Conservation (phyloP, 371 early-diverging fungal genomes). For the Zopfochytrium polystomum region DNA sequence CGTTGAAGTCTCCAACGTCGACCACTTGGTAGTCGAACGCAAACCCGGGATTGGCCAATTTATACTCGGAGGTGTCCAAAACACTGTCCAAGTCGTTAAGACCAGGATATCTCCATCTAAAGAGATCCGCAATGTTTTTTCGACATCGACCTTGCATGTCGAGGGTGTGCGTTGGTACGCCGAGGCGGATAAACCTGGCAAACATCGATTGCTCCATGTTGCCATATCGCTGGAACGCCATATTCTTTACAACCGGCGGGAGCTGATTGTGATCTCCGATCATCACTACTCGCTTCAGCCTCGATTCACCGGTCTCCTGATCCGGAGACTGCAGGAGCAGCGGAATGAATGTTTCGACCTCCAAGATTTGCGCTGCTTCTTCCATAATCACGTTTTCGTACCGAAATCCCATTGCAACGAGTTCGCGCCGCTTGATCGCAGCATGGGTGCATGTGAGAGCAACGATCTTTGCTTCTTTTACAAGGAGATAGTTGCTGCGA, state of each 20-base stretch:
- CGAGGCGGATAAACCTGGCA: slow-evolving; percentile 82
- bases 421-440: slow-evolving; percentile 78
- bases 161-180: slow-evolving; percentile 79
- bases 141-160: slow-evolving; percentile 86
- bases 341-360: slow-evolving; percentile 94
- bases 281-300: slow-evolving; percentile 83
- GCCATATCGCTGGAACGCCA: slow-evolving; percentile 75
- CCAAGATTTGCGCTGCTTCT: slow-evolving; percentile 95
- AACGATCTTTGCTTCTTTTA: slow-evolving; percentile 91
- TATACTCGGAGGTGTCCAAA: background rate
- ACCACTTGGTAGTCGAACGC: slow-evolving; percentile 77
- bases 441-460: slow-evolving; percentile 97
- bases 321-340: slow-evolving; percentile 69
- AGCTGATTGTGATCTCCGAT: slow-evolving; percentile 97
- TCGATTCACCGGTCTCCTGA: slow-evolving; percentile 48
- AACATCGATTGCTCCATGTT: slow-evolving; percentile 93
- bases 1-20: slow-evolving; percentile 71
- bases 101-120: slow-evolving; percentile 73
- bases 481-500: slow-evolving; percentile 84
- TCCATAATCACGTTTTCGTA: slow-evolving; percentile 96
- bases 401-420: slow-evolving; percentile 80
- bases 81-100: slow-evolving; percentile 26
- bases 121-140: slow-evolving; percentile 74
- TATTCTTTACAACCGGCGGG: slow-evolving; percentile 88
- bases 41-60: slow-evolving; percentile 80